These are phyloP conservation scores for Pichia sorboxylosa DNA, from an alignment of 1,139 yeast genomes.

Conservation along the genomic window DNA sequence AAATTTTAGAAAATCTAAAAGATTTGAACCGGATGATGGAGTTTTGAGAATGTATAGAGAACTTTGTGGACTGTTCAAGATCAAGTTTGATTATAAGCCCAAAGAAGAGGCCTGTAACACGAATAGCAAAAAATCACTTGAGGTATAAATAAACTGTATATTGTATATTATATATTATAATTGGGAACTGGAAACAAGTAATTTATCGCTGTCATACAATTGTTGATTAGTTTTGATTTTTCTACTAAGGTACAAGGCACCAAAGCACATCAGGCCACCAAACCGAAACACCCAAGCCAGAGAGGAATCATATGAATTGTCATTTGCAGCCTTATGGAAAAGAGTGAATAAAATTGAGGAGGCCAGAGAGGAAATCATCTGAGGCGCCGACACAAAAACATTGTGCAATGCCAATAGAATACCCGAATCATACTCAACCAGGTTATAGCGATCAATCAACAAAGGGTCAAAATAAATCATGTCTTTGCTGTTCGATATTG, in stretches of 20 bases:
- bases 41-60: conserved; percentile 14
- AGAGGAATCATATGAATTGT: conserved; percentile 25
- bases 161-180: no score
- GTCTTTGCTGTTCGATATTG: conserved; percentile 4
- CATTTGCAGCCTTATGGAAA: conserved; percentile 15
- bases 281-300: conserved; percentile 38
- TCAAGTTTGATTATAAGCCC: conserved; percentile 3
- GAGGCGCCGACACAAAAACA: conserved; percentile 39
- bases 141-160: no score
- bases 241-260: conserved; percentile 28
- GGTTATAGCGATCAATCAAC: conserved; percentile 21
- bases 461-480: conserved; percentile 13
- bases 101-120: not conserved
- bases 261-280: conserved; percentile 33
- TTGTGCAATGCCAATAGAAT: conserved; percentile 37
- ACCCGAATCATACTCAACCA: conserved; percentile 36
- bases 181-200: conserved; percentile 19
- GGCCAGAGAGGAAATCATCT: conserved; percentile 32
- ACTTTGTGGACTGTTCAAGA: conserved; percentile 13
- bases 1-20: conserved; percentile 12
- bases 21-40: conserved; percentile 17
- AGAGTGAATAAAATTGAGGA: conserved; percentile 29
- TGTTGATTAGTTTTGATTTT: conserved; percentile 26
- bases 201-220: conserved; percentile 24
- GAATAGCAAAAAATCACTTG: no score